These are phyloP conservation scores for Penicillium flavigenum DNA, from an alignment of 495 filamentous ascomycete genomes.

Conservation along the genomic window DNA sequence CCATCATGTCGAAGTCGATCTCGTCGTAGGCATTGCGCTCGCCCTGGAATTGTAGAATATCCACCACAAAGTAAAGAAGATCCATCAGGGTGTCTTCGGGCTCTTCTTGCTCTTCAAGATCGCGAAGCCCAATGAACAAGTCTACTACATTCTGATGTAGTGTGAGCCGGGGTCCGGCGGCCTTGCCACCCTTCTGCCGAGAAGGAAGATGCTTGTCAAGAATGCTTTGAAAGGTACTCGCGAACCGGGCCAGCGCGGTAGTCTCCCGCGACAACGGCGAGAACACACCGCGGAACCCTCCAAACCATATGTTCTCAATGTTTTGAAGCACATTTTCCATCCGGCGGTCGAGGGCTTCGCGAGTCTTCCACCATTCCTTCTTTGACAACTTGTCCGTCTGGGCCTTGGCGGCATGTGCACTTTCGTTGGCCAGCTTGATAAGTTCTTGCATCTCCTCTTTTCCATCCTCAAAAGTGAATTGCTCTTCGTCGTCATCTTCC, in stretches of 20 bases:
- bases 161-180: constrained; percentile 50
- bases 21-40: constrained; percentile 97
- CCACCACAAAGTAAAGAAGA: constrained; percentile 91
- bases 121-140: constrained; percentile 81
- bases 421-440: constrained; percentile 73
- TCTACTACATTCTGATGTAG: constrained; percentile 79
- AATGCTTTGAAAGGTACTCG: constrained; percentile 73
- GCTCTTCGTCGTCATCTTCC: constrained; percentile 77
- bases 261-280: constrained; percentile 62
- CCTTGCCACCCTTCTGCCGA: constrained; percentile 61
- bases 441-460: constrained; percentile 78
- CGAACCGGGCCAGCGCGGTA: constrained; percentile 68
- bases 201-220: constrained; percentile 86
- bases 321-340: constrained; percentile 76
- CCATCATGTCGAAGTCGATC: constrained; percentile 91
- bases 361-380: constrained; percentile 82
- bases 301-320: constrained; percentile 91
- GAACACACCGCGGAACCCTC: constrained; percentile 89
- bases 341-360: constrained; percentile 73
- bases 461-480: constrained; percentile 79
- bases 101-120: constrained; percentile 66
- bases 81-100: constrained; percentile 85
- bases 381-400: constrained; percentile 61
- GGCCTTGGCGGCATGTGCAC: constrained; percentile 69
- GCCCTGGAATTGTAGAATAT: constrained; percentile 94